A percentile compares a stretch with the other conserved stretches of the same genome.
Conservation (phyloP, 129 eudicot species). For the Mikania micrantha region DNA sequence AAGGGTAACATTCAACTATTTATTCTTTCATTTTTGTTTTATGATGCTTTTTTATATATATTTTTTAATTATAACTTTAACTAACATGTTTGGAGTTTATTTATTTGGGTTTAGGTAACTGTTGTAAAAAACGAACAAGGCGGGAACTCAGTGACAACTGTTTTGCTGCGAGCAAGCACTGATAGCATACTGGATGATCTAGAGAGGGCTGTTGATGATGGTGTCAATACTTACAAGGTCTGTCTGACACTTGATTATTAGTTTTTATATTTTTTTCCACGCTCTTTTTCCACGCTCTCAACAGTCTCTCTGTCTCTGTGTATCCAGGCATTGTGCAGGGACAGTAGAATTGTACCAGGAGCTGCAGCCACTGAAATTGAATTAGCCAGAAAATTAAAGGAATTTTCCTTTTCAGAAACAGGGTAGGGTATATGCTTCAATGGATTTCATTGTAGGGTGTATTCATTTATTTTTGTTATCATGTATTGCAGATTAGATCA, state of each 20-base stretch:
- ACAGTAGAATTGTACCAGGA: constrained; percentile 90
- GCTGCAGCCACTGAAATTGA: constrained; percentile 98
- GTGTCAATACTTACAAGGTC: constrained; percentile 94
- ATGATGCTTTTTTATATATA: no score
- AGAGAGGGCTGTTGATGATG: constrained; percentile 97
- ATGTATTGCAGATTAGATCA: constrained; percentile 69
- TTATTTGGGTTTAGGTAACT: constrained; percentile 50
- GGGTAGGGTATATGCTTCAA: constrained; percentile 99
- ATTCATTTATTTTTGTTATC: background rate
- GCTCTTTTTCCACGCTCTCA: background rate
- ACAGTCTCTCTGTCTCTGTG: background rate
- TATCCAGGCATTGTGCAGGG: constrained; percentile 87
- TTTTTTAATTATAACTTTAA: background rate
- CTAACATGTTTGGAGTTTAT: background rate
- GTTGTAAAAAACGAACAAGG: constrained; percentile 94
- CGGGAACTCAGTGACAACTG: constrained; percentile 87
- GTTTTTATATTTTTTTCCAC: no score
- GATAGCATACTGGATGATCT: constrained; percentile 97
- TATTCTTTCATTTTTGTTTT: background rate
- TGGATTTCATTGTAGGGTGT: no score
- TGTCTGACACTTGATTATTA: background rate
- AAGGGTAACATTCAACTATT: constrained; percentile 43
- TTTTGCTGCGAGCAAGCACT: constrained; percentile 86
- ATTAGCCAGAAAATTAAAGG: constrained; percentile 81
- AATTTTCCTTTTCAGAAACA: constrained; percentile 76